Evolutionary conservation across 352 stramenopile species (phyloP), one percentile per base, ranked within the genome.

Genomic region (Phytophthora ramorum): DNA sequence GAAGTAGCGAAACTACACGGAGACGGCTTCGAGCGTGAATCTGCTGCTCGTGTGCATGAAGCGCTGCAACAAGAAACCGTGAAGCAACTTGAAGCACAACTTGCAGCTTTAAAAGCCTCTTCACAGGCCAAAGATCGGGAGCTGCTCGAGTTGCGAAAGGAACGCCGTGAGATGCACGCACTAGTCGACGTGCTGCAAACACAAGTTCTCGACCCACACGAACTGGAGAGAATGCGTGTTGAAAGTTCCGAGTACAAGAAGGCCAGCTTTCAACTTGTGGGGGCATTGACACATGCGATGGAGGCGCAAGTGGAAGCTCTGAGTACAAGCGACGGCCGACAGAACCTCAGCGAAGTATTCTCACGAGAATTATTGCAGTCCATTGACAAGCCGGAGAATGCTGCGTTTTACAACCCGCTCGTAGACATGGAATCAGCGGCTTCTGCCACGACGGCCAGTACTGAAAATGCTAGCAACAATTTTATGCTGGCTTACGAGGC

Each of bases 211-310:
- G 78, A 90, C 20, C 78, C 79, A 2, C 64, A 63, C 8, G 81
- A 92, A 43, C 59, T 93, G 45, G 81, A 85, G 49, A 63, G 71
- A n/a, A 63, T 93, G 57, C 70, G 77, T 19, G 65, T 65, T 13
- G 83, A 93, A 51, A 79, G 73, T 34, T 72, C 64, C 7, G 82
- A 92, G 53, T 86, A 89, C 70, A 91, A 92, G 71, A 88, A 89
- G 51, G 80, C 87, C 20, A 75, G 74, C 6, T 90, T 91, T 51
- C 81, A 90, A 55, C 73, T 93, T 12, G 72, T 79, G 6, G 66
- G 37, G 4, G 71, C 68, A 12, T 47, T 85, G 22, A 83, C 76
- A 0, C 73, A 88, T 32, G 64, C 63, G 30, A 76, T 90, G 58
- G 83, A 92, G 58, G 71, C 57, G 0, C 78, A 91, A 52, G 44